A percentile compares a stretch with the other conserved stretches of the same genome.
Evolutionary conservation across 2,329 filamentous ascomycete genomes (phyloP).

Genomic region (Cordyceps javanica): DNA sequence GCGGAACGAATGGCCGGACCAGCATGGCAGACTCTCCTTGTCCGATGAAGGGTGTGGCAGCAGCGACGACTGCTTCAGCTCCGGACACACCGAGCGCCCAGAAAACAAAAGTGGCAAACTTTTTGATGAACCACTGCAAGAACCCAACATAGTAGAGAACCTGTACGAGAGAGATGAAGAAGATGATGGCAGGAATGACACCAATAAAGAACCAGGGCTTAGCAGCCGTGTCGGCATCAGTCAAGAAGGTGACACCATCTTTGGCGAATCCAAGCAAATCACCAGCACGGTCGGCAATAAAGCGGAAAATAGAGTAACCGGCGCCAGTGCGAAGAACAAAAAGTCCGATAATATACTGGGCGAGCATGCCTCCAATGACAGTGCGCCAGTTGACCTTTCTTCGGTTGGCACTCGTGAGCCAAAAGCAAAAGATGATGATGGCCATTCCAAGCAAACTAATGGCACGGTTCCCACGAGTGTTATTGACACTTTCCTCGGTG

Average conservation of each 20-base stretch:
- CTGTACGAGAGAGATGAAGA: conserved; percentile 91
- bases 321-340: conserved; percentile 78
- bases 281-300: conserved; percentile 70
- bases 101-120: conserved; percentile 88
- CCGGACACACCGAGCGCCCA: conserved; percentile 83
- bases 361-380: conserved; percentile 81
- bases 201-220: conserved; percentile 64
- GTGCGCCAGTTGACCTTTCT: conserved; percentile 64
- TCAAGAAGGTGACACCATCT: conserved; percentile 67
- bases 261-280: conserved; percentile 70
- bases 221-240: conserved; percentile 34
- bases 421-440: conserved; percentile 64
- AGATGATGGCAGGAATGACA: conserved; percentile 88
- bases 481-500: conserved; percentile 64
- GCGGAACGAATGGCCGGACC: conserved; percentile 77
- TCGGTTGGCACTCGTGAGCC: conserved; percentile 64
- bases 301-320: conserved; percentile 87
- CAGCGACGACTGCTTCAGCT: conserved; percentile 87
- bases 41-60: conserved; percentile 88
- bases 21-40: conserved; percentile 93
- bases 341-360: conserved; percentile 81
- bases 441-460: conserved; percentile 73
- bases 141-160: conserved; percentile 75
- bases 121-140: conserved; percentile 83
- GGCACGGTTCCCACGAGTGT: conserved; percentile 73